A percentile compares a stretch with the other conserved stretches of the same genome.
Conservation (phyloP, 805 yeast species). For the Suhomyces pyralidae region DNA sequence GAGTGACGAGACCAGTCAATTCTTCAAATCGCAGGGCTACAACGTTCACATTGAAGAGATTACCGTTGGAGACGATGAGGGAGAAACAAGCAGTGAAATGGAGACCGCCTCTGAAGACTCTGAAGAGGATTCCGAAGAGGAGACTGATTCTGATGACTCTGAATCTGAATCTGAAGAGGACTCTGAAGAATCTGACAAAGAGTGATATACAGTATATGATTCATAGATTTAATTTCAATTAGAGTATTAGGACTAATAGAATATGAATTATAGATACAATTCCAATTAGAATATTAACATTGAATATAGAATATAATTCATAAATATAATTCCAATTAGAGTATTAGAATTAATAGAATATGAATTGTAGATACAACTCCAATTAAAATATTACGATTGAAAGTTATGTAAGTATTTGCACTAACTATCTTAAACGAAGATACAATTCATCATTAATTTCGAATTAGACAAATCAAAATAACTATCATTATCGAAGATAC, state of each 20-base stretch:
- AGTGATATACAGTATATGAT: neutral
- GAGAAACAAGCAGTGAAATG: slow-evolving; percentile 5
- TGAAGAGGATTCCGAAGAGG: slow-evolving; percentile 16
- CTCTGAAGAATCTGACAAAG: neutral
- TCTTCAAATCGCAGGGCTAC: slow-evolving; percentile 57
- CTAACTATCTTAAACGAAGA: too few species aligned
- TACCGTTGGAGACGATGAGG: slow-evolving; percentile 17
- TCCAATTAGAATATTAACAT: too few species aligned
- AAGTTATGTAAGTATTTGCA: too few species aligned
- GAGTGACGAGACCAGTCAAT: slow-evolving; percentile 42
- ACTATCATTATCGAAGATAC: too few species aligned
- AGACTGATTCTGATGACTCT: slow-evolving; percentile 22
- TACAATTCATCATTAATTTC: too few species aligned
- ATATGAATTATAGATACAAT: too few species aligned
- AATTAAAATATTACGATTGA: too few species aligned
- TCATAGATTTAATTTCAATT: neutral
- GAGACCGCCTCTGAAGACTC: slow-evolving; percentile 13
- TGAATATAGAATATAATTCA: too few species aligned
- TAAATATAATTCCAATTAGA: too few species aligned
- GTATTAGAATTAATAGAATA: too few species aligned
- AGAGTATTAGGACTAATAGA: neutral
- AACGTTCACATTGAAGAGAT: slow-evolving; percentile 56
- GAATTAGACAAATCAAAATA: too few species aligned
- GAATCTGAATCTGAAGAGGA: slow-evolving; percentile 16
- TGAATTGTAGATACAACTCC: too few species aligned